A percentile compares a stretch with the other conserved stretches of the same genome.
phyloP scores from a whole-genome alignment of 176 grass and related monocot species.

The Hsuehochloa calcarea region DNA sequence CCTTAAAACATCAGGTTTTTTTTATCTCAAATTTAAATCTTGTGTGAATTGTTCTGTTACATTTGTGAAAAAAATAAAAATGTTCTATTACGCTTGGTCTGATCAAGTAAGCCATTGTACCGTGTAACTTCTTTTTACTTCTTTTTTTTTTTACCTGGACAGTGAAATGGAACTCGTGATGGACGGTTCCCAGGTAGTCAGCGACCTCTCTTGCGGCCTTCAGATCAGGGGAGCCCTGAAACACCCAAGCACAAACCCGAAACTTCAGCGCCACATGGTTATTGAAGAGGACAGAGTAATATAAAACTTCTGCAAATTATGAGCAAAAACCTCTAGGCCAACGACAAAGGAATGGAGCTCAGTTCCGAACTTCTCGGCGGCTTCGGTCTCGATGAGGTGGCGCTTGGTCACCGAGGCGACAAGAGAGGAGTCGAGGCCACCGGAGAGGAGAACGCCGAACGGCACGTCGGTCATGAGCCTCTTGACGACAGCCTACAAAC shows the following conservation, averaged over 20 bases:
- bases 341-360: slow-evolving; percentile 97
- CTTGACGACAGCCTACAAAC: slow-evolving; percentile 75
- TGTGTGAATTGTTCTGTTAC: not conserved
- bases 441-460: slow-evolving; percentile 87
- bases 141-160: slow-evolving; percentile 58
- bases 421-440: slow-evolving; percentile 88
- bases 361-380: slow-evolving; percentile 73
- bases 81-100: not conserved
- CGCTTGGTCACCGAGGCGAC: slow-evolving; percentile 83
- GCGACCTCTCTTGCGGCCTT: slow-evolving; percentile 86
- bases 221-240: slow-evolving; percentile 86
- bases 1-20: not conserved
- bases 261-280: not conserved
- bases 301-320: not conserved
- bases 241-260: not conserved
- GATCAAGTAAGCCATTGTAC: not conserved
- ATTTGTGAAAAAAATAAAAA: too few species aligned
- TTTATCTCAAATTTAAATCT: not conserved
- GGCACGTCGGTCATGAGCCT: slow-evolving; percentile 97
- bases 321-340: slow-evolving; percentile 64
- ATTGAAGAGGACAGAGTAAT: not conserved
- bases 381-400: slow-evolving; percentile 85
- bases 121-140: not conserved
- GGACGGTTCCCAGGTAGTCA: slow-evolving; percentile 75
- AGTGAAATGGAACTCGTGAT: slow-evolving; percentile 95